A percentile compares a stretch with the other conserved stretches of the same genome.
These are phyloP conservation scores for Delitschia confertaspora DNA, from an alignment of 495 filamentous ascomycete species.

Conservation along the genomic window DNA sequence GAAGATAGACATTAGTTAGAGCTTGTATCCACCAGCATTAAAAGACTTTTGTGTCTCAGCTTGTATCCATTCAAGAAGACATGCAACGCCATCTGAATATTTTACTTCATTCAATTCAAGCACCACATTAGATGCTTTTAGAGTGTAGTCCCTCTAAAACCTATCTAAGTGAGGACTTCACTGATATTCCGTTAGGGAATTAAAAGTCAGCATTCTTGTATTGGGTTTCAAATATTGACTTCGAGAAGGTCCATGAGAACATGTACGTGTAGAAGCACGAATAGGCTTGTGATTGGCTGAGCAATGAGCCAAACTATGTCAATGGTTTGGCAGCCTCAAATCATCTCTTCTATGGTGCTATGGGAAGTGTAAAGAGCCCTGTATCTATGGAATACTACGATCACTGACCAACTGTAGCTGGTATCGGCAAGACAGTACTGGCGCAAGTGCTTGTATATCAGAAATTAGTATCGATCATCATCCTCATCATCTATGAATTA, in stretches of 20 bases:
- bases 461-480: not conserved
- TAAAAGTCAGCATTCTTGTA: not conserved
- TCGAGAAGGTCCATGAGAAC: not conserved
- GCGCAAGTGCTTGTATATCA: not conserved
- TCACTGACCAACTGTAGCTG: not conserved
- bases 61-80: not conserved
- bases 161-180: too few species aligned
- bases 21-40: not conserved
- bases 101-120: not conserved
- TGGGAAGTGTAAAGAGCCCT: not conserved
- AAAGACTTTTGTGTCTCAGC: not conserved
- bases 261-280: too few species aligned
- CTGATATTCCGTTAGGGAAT: too few species aligned
- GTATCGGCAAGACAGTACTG: not conserved
- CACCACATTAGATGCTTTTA: not conserved
- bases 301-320: not conserved
- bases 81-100: not conserved
- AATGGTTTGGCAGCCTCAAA: too few species aligned
- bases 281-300: too few species aligned
- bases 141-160: too few species aligned
- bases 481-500: not conserved
- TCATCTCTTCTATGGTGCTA: conserved; percentile 1
- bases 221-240: not conserved
- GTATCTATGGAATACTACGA: not conserved
- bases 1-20: not conserved